Base-by-base conservation (phyloP, 1,139 yeast genomes). In the Blastobotrys malaysiensis region DNA sequence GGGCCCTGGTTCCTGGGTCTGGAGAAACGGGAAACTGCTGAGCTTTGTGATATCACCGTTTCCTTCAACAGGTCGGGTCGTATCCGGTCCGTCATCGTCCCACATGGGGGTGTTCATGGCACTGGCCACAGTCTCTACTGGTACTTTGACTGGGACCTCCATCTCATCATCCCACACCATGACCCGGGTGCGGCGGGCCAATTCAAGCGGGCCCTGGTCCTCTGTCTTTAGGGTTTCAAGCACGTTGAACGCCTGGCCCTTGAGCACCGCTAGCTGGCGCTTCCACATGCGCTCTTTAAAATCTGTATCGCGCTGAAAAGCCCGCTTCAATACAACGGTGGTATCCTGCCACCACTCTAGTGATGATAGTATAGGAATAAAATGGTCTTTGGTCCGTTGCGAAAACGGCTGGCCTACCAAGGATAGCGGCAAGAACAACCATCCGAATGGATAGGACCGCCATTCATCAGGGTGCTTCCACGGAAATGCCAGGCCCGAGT, bases 391-490 rank as follows among this genome's bases (percentile, higher is more conserved):
- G 0, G 89, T 81, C 46, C 71, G 71, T 46, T 71, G 71, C 2
- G 86, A 77, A 61, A 86, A 85, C 1, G 90, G 91, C 58, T 80
- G 84, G 0, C 88, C 89, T 54, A 86, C 82, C 3, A 86, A 66
- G 7, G 81, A 74, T 18, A 80, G 67, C 0, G 93, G 93, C 45
- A 86, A 68, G 61, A 83, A 84, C 26, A 86, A 69, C 93, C 93
- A 86, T 0, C 93, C 93, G 69, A 80, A 86, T 0, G 93, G 93
- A 61, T 84, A 86, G 0, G 88, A 83, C 53, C 93, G 71, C 90
- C 91, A 85, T 63, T 84, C 90, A 66, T 86, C 88, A 0, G 93
- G 93, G 60, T 84, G 88, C 62, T 86, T 86, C 91, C 91, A 86
- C 3, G 93, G 93, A 62, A 84, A 85, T 0, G 91, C 79, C 27